phyloP scores from a whole-genome alignment of 306 rosid genomes.

The Rosa chinensis region DNA sequence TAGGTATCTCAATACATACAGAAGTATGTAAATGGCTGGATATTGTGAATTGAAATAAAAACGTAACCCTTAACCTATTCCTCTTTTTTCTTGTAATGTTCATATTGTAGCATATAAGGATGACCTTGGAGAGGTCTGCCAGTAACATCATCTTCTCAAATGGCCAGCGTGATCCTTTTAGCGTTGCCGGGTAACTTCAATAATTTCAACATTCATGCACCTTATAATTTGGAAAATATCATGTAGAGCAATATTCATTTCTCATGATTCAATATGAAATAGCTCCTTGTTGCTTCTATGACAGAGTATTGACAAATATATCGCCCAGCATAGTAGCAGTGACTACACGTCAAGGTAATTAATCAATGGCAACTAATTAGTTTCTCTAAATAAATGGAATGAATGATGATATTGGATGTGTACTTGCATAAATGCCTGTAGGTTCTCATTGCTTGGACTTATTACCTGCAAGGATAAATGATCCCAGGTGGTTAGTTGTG shows the following conservation, averaged over 20 bases:
- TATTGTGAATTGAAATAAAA: background rate
- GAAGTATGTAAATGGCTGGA: background rate
- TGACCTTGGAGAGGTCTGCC: conserved; percentile 11
- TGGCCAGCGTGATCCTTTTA: conserved; percentile 14
- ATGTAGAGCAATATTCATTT: background rate
- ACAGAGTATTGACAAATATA: conserved; percentile 3
- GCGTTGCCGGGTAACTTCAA: conserved; percentile 17
- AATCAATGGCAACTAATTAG: background rate
- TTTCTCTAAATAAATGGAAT: background rate
- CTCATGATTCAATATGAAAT: background rate
- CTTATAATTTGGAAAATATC: background rate
- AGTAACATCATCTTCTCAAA: conserved; percentile 26
- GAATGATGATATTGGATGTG: background rate
- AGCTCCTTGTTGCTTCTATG: background rate
- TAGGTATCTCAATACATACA: background rate
- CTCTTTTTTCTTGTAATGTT: background rate
- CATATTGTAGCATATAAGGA: background rate
- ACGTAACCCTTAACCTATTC: background rate
- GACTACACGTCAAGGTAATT: background rate
- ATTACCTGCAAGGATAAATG: background rate
- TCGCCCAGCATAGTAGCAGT: background rate
- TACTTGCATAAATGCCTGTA: background rate
- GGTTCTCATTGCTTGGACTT: conserved; percentile 11
- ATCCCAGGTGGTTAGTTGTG: background rate
- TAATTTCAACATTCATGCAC: background rate